Base-by-base conservation (phyloP, 2,329 filamentous ascomycete genomes). In the Aspergillus costaricaensis region DNA sequence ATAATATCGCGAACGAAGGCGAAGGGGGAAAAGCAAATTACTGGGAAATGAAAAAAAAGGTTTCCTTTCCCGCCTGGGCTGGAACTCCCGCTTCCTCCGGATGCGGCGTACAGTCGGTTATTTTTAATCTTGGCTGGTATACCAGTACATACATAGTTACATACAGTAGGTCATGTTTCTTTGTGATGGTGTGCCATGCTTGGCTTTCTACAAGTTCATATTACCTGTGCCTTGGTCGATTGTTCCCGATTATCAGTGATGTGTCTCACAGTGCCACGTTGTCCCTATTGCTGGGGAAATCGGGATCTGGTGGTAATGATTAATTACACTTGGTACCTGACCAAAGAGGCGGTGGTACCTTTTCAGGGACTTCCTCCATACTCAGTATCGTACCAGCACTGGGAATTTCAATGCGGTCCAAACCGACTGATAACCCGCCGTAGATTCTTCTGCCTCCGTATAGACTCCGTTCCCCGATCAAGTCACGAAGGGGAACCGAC, bases 101-200 rank as follows among this genome's bases (percentile, higher is more conserved):
- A 63, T 57, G 58, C 62, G 62, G 61, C 52, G 54, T 51, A 23
- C 36, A 53, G 6, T 47, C 43, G 47, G 38, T 49, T 58, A 52
- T 44, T 55, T 27, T 55, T 55, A 55, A 41, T 27, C 41, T 21
- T 44, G 41, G 41, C 41, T 14, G 41, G 3, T 10, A 44, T 19
- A 23, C 17, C 10, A 19, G 21, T 44, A 43, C 39, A 44, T 21
- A 23, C 17, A 44, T 36, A 27, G 25, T 27, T 27, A 36, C 12
- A 36, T 36, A 17, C 10, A 44, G 41, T 30, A 12, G 27, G 9
- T 7, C 17, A 21, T 14, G 41, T 44, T 44, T 21, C 41, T 21
- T 17, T 10, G 41, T 44, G 9, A 10, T 21, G 41, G 41, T 12
- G 17, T 44, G 10, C 17, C 10, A 23, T 23, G 19, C 19, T 44